Conservation (phyloP, 2,329 filamentous ascomycete genomes). For the Penicillium italicum region DNA sequence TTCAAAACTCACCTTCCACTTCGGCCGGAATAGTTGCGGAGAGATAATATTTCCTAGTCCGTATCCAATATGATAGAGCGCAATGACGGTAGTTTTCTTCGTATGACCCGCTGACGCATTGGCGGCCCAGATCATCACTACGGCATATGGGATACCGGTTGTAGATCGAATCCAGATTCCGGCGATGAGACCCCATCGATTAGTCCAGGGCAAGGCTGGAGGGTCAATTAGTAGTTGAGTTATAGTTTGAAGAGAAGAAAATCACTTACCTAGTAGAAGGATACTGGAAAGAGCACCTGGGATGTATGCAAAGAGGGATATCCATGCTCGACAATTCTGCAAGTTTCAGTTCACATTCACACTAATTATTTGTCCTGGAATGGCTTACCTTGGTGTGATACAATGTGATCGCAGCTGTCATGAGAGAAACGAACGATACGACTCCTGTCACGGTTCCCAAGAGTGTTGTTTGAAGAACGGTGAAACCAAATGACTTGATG, state of each 20-base stretch:
- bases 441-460: constrained; percentile 26
- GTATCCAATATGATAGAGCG: constrained; percentile 33
- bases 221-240: neutral
- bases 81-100: constrained; percentile 41
- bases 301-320: constrained; percentile 34
- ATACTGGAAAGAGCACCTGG: constrained; percentile 38
- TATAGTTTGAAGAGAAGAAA: neutral
- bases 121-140: constrained; percentile 42
- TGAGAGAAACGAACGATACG: constrained; percentile 28
- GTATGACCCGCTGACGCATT: constrained; percentile 42
- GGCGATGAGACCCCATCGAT: constrained; percentile 35
- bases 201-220: constrained; percentile 35
- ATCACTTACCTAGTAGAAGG: constrained; percentile 27
- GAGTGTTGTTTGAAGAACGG: constrained; percentile 25
- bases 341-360: neutral
- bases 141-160: constrained; percentile 37
- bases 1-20: constrained; percentile 24
- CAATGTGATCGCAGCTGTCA: constrained; percentile 28
- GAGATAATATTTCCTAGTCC: constrained; percentile 45
- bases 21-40: constrained; percentile 41
- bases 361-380: neutral
- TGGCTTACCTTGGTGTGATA: constrained; percentile 28
- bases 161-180: constrained; percentile 42
- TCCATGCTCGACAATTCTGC: constrained; percentile 13
- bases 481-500: constrained; percentile 46